Evolutionary conservation across 495 filamentous ascomycete species (phyloP), one percentile per base, ranked within the genome.

Genomic region (Umbilicaria muhlenbergii): DNA sequence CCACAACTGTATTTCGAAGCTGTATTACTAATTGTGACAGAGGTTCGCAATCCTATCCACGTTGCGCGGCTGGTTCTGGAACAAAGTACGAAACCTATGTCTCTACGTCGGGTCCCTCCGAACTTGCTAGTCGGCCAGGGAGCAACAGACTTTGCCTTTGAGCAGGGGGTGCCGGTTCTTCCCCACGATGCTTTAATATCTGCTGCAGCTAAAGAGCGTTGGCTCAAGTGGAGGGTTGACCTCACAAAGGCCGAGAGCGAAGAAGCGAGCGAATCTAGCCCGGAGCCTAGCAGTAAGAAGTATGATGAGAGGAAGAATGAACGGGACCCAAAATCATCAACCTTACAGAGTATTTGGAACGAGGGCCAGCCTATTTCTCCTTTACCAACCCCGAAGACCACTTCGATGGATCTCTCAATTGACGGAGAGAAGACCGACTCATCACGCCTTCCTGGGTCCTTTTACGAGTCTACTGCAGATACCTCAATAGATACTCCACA

Each of bases 41-140:
- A 84, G 51, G 74, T 98, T 52, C 85, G 81, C 55, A 96, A 98
- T 57, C 91, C 91, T 3, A 89, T 96, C 21, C 78, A 78, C 18
- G 62, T 94, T 8, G 91, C 91, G 41, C 83, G 88, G 35, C 59
- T 79, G 13, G 74, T 98, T 36, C 77, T 93, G 11, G 81, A 94
- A 17, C 66, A 74, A 34, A 80, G 85, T 21, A 77, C 70, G 36
- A 68, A 72, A 44, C 73, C 78, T 3, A 64, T 95, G 16, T 83
- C 84, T 6, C 71, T 94, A 41, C 75, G 80, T 39, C 79, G 92
- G 28, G 85, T 98, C 10, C 88, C 92, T 14, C 92, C 91, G 5
- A 94, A 96, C 51, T 74, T 96, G 31, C 71, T 98, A 3, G 82
- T 88, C 14, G 86, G 83, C 32, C 62, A 79, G 43, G 91, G 91